Evolutionary conservation across 2,329 filamentous ascomycete genomes (phyloP).

Genomic region (Neoarthrinium moseri): DNA sequence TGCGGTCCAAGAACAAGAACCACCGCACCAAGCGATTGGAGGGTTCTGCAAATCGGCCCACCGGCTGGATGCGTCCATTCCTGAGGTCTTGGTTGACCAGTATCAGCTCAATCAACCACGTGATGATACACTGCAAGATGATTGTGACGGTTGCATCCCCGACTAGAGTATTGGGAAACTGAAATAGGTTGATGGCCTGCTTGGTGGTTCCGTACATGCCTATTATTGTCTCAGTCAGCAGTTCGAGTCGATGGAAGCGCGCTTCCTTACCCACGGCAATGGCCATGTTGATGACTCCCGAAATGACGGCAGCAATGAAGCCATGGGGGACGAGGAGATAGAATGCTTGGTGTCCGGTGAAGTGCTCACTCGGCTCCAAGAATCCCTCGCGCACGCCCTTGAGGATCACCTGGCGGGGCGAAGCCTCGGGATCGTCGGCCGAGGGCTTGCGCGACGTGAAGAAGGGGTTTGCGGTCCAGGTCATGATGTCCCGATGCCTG

Average conservation of each 20-base stretch:
- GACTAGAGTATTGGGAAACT: slow-evolving; percentile 49
- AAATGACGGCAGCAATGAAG: slow-evolving; percentile 44
- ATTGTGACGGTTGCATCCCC: slow-evolving; percentile 51
- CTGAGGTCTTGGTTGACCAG: slow-evolving; percentile 48
- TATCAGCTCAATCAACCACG: slow-evolving; percentile 48
- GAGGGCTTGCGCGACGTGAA: neutral
- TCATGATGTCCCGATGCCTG: neutral
- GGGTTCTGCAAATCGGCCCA: slow-evolving; percentile 42
- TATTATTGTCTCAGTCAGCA: neutral
- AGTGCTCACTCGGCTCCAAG: slow-evolving; percentile 30
- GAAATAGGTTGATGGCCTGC: slow-evolving; percentile 44
- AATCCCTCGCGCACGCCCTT: slow-evolving; percentile 1
- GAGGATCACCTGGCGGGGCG: neutral
- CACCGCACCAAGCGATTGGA: slow-evolving; percentile 33
- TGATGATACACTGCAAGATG: slow-evolving; percentile 48
- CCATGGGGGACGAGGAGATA: slow-evolving; percentile 50
- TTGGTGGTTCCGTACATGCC: slow-evolving; percentile 13
- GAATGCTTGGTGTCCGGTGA: slow-evolving; percentile 43
- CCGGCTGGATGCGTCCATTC: slow-evolving; percentile 42
- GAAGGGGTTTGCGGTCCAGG: slow-evolving; percentile 5
- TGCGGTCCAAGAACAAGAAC: slow-evolving; percentile 40
- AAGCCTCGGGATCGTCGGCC: neutral
- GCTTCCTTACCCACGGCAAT: slow-evolving; percentile 45
- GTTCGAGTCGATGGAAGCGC: slow-evolving; percentile 5
- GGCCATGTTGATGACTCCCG: slow-evolving; percentile 50